Evolutionary conservation across 805 yeast genomes (phyloP).

Genomic region (Spathaspora hagerdaliae): DNA sequence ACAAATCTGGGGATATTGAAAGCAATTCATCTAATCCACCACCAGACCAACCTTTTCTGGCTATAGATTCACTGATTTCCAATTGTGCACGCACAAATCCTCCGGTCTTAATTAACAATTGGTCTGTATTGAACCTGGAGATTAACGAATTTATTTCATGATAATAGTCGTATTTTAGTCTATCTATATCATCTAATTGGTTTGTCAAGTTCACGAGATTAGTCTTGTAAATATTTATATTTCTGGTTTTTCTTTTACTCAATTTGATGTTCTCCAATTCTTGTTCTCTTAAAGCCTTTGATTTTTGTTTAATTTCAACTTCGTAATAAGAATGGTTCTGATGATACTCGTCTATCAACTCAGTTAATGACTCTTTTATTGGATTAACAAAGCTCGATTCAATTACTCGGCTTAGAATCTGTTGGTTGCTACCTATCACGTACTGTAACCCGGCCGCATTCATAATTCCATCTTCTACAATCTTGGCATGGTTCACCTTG

Average conservation of each 20-base stretch:
- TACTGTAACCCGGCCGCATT: conserved; percentile 76
- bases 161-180: conserved; percentile 70
- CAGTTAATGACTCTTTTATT: conserved; percentile 39
- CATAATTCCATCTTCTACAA: conserved; percentile 55
- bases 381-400: conserved; percentile 55
- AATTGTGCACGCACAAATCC: conserved; percentile 73
- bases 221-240: conserved; percentile 62
- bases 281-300: conserved; percentile 49
- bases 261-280: conserved; percentile 60
- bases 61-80: conserved; percentile 75
- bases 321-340: conserved; percentile 53
- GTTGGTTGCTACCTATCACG: conserved; percentile 73
- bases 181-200: conserved; percentile 76
- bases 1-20: conserved; percentile 55
- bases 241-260: conserved; percentile 57
- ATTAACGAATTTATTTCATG: conserved; percentile 59
- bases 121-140: conserved; percentile 51
- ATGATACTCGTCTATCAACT: conserved; percentile 41
- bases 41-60: conserved; percentile 82
- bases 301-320: conserved; percentile 47
- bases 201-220: conserved; percentile 64
- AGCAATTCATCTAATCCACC: conserved; percentile 77
- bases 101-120: conserved; percentile 53
- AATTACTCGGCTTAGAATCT: conserved; percentile 58
- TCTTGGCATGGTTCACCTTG: conserved; percentile 20